These are phyloP conservation scores for Ogataea philodendri DNA, from an alignment of 805 yeast species.

Conservation along the genomic window DNA sequence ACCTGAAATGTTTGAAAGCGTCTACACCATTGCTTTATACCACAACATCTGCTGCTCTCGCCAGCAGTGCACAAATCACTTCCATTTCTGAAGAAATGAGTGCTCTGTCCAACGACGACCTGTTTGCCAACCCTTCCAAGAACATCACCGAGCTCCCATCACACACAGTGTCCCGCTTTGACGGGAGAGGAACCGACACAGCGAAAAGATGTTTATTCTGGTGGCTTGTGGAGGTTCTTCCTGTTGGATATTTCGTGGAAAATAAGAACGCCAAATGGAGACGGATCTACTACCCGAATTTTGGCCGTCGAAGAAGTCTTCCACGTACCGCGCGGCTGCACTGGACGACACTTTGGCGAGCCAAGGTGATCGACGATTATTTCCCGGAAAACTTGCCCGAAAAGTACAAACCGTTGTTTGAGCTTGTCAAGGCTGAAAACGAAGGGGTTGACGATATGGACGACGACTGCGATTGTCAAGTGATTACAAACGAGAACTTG, in stretches of 20 bases:
- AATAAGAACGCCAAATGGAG: conserved; percentile 49
- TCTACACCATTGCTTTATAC: conserved; percentile 3
- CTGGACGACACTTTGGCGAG: conserved; percentile 64
- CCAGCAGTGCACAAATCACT: too few relatives aligned
- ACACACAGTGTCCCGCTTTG: conserved; percentile 29
- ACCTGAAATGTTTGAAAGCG: conserved; percentile 1
- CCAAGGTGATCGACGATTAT: conserved; percentile 45
- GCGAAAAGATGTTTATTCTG: conserved; percentile 39
- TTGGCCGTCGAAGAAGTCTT: conserved; percentile 51
- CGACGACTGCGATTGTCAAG: conserved; percentile 11
- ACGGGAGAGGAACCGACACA: conserved; percentile 39
- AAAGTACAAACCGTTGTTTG: conserved; percentile 27
- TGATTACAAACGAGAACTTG: conserved; percentile 20
- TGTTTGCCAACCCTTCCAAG: conserved; percentile 17
- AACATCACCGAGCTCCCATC: conserved; percentile 23
- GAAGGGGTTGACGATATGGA: conserved; percentile 1
- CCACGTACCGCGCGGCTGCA: conserved; percentile 48
- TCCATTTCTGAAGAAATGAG: conserved; percentile 7
- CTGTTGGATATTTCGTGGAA: conserved; percentile 52
- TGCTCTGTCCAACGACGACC: too few relatives aligned
- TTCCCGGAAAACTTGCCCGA: conserved; percentile 44
- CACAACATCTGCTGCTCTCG: too few relatives aligned
- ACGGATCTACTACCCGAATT: conserved; percentile 49
- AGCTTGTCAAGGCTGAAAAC: conserved; percentile 9
- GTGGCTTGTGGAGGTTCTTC: conserved; percentile 66